Conservation (phyloP, 1,139 yeast genomes). For the Diutina rugosa region DNA sequence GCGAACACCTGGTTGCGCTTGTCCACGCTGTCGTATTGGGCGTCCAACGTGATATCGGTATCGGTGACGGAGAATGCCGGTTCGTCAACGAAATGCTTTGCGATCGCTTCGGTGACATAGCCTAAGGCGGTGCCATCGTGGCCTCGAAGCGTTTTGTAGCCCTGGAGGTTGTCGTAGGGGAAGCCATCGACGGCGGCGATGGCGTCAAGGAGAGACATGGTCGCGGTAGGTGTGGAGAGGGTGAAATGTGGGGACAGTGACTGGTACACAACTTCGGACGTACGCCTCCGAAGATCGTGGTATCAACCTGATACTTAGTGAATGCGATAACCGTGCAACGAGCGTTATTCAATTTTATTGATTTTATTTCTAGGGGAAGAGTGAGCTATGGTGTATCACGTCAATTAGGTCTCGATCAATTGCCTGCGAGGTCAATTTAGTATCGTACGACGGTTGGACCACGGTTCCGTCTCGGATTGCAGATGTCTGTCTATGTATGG, state of each 20-base stretch:
- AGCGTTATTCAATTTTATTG: too few species aligned
- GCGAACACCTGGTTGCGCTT: slow-evolving; percentile 33
- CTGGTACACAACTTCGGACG: too few species aligned
- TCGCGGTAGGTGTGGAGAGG: background rate
- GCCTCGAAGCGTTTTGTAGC: slow-evolving; percentile 27
- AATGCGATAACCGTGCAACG: too few species aligned
- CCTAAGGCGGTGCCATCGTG: slow-evolving; percentile 46
- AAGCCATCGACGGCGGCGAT: slow-evolving; percentile 38
- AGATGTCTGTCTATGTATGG: background rate
- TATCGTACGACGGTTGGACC: too few species aligned
- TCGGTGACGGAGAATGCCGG: slow-evolving; percentile 5
- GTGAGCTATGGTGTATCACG: too few species aligned
- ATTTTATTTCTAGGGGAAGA: too few species aligned
- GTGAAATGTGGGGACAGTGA: background rate
- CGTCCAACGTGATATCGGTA: slow-evolving; percentile 19
- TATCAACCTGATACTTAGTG: too few species aligned
- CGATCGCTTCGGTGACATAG: slow-evolving; percentile 35
- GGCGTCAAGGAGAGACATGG: slow-evolving; percentile 8
- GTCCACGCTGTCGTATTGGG: slow-evolving; percentile 28
- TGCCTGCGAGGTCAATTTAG: too few species aligned
- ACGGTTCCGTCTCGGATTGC: background rate
- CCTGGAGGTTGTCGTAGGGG: slow-evolving; percentile 16
- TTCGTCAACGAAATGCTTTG: slow-evolving; percentile 21
- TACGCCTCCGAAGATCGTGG: too few species aligned
- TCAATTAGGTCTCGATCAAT: too few species aligned